A percentile compares a stretch with the other conserved stretches of the same genome.
These are phyloP conservation scores for Colletotrichum sp. DNA, from an alignment of 2,329 filamentous ascomycete genomes.

Conservation along the genomic window DNA sequence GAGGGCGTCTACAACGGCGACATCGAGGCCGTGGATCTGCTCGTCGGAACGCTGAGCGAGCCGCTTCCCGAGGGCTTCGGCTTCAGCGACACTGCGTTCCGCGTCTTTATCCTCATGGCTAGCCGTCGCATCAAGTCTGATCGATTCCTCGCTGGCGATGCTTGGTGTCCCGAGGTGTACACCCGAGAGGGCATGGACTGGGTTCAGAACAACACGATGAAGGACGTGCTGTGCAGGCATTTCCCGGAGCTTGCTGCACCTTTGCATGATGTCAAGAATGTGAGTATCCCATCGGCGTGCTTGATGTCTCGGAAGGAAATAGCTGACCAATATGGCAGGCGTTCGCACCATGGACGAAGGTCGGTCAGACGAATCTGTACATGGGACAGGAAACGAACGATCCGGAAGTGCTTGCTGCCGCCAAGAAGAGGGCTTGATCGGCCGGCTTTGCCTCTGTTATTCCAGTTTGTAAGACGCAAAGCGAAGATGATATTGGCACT, in stretches of 20 bases:
- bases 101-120: not conserved
- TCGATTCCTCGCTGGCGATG: conserved; percentile 35
- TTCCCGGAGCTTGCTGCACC: conserved; percentile 39
- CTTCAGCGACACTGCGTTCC: conserved; percentile 51
- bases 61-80: conserved; percentile 48
- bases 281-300: not conserved
- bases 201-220: conserved; percentile 47
- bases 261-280: not conserved
- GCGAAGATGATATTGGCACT: not conserved
- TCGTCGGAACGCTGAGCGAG: conserved; percentile 47
- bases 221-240: conserved; percentile 45
- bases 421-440: not conserved
- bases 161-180: conserved; percentile 43
- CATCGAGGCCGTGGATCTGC: conserved; percentile 44
- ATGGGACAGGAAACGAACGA: not conserved
- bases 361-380: not conserved
- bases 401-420: not conserved
- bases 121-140: not conserved
- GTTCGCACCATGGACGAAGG: not conserved
- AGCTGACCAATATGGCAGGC: not conserved
- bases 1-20: conserved; percentile 41
- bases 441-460: accelerated
- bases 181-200: conserved; percentile 44
- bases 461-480: not conserved
- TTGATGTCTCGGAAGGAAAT: not conserved